Percentiles rank a stretch among this genome's conserved stretches.
These are phyloP conservation scores for Miscanthus lutarioriparius DNA, from an alignment of 176 grass and related monocot species.

Conservation along the genomic window DNA sequence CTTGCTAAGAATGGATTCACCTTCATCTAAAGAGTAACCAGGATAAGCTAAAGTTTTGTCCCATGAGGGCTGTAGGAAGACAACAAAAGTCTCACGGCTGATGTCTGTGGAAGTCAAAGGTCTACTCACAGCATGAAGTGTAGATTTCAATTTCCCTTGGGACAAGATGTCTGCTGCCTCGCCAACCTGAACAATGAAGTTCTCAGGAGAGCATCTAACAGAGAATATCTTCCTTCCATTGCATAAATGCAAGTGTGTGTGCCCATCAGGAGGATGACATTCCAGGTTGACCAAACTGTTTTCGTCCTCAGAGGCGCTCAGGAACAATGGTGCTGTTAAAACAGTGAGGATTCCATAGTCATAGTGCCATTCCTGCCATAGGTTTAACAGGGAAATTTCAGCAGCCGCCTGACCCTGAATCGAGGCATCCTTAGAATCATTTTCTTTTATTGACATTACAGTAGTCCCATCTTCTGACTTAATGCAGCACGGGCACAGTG, in stretches of 20 bases:
- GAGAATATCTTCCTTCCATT: slow-evolving; percentile 55
- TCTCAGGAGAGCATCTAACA: slow-evolving; percentile 61
- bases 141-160: slow-evolving; percentile 67
- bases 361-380: slow-evolving; percentile 98
- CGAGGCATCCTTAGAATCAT: not conserved
- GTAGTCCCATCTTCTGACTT: not conserved
- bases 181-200: slow-evolving; percentile 84
- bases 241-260: slow-evolving; percentile 75
- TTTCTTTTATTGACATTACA: not conserved
- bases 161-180: slow-evolving; percentile 83
- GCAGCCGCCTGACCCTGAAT: not conserved
- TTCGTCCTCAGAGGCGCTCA: slow-evolving; percentile 31
- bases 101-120: slow-evolving; percentile 45
- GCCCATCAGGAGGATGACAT: slow-evolving; percentile 45
- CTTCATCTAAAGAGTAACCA: slow-evolving; percentile 37
- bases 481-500: not conserved
- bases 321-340: slow-evolving; percentile 81
- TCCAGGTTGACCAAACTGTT: slow-evolving; percentile 38
- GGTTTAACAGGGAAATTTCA: slow-evolving; percentile 27
- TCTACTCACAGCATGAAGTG: slow-evolving; percentile 75
- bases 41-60: slow-evolving; percentile 56
- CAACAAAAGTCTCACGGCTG: slow-evolving; percentile 81
- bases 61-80: slow-evolving; percentile 90
- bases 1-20: slow-evolving; percentile 41
- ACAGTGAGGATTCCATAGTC: slow-evolving; percentile 87